Conservation (phyloP, 768 basidiomycete genomes). For the Kwoniella mangroviensis region DNA sequence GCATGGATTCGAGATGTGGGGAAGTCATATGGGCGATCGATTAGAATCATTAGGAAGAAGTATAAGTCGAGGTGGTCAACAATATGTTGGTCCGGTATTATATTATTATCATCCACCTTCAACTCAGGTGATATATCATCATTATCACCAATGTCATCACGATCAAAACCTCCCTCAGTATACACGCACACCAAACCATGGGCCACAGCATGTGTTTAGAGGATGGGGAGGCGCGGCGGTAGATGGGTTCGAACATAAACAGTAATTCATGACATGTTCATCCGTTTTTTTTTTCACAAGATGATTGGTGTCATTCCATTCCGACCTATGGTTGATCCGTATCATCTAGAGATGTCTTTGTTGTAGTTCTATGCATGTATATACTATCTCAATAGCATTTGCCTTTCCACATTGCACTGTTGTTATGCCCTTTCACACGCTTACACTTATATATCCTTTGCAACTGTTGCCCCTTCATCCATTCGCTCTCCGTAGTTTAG, state of each 20-base stretch:
- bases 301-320: too few relatives aligned
- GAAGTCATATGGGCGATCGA: slow-evolving; percentile 1
- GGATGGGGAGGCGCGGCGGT: background rate
- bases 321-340: background rate
- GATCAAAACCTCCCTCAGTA: background rate
- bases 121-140: slow-evolving; percentile 5
- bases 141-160: slow-evolving; percentile 9
- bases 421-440: too few relatives aligned
- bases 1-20: slow-evolving; percentile 5
- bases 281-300: background rate
- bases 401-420: too few relatives aligned
- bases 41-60: background rate
- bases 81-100: background rate
- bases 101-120: background rate
- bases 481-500: slow-evolving; percentile 32
- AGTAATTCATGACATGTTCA: background rate
- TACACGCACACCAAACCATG: background rate
- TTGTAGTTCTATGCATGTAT: too few relatives aligned
- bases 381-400: too few relatives aligned
- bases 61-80: background rate
- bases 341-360: background rate
- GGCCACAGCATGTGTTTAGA: background rate
- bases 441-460: too few relatives aligned
- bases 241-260: slow-evolving; percentile 6
- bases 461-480: background rate